Evolutionary conservation across 345 rosid genomes (phyloP), one percentile per base, ranked within the genome.

Genomic region (Pelargonium nanum): DNA sequence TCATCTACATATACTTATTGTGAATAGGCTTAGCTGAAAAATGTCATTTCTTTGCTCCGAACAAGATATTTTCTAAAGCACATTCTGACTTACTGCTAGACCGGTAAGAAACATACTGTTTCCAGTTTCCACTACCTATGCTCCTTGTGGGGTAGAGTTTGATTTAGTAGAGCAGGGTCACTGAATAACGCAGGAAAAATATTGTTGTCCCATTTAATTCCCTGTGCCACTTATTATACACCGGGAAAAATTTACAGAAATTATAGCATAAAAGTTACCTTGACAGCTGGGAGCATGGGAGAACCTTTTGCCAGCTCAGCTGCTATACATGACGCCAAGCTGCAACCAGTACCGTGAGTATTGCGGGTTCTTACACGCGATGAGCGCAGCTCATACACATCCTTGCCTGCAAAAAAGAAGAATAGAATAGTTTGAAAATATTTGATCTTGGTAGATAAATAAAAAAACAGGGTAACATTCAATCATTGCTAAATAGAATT

Each of bases 271-370:
- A 7, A 6, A 50, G 45, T 60, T 65, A 89, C 99, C 90, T 81
- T 85, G 20, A 89, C 84, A 69, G 99, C 94, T 13, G 87, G 75
- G 24, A 93, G 82, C 83, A 87, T 72, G 24, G 87, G 57, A 73
- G 80, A 85, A 61, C 97, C 99, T 84, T 87, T 87, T 24, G 94
- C 99, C 65, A 93, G 77, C 72, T 93, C 99, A 58, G 99, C 96
- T 50, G 99, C 99, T 68, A 93, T 85, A 26, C 87, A 84, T n/a
- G 99, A 93, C 44, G 97, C 99, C 83, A 93, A 73, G 62, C 83
- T 93, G 78, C 99, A 93, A 58, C 99, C 99, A 62, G 99, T 87
- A 59, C 99, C 99, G 67, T 89, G 97, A 67, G 94, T 84, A 57
- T 89, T 89, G 59, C 69, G 77, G 65, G 97, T 93, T 68, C 71